Percentiles rank a stretch among this genome's conserved stretches.
These are phyloP conservation scores for Coelastrella sp. DNA, from an alignment of 139 green algal genomes.

Conservation along the genomic window DNA sequence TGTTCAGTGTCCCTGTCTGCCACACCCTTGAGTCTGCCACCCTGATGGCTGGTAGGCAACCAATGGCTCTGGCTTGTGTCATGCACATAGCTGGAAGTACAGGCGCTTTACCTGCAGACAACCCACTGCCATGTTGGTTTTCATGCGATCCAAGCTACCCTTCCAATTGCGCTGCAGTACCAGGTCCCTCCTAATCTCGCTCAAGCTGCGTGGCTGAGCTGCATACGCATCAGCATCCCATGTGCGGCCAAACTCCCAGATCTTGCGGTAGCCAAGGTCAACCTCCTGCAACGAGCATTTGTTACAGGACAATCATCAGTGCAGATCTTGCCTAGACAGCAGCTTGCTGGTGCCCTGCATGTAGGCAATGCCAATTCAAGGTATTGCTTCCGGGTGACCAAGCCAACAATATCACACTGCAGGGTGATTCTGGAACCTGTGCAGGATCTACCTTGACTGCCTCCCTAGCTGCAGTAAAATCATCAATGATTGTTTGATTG, in stretches of 20 bases:
- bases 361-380: no score
- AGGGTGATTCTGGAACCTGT: no score
- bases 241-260: conserved; percentile 75
- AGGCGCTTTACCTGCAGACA: conserved; percentile 68
- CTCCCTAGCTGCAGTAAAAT: conserved; percentile 54
- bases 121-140: conserved; percentile 69
- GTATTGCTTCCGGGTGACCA: no score
- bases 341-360: background rate
- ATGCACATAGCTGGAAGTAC: background rate
- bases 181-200: conserved; percentile 76
- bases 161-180: conserved; percentile 79
- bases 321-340: background rate
- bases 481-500: conserved; percentile 51
- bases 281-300: conserved; percentile 57
- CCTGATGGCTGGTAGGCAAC: no score
- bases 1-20: no score
- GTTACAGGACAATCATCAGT: background rate
- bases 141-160: conserved; percentile 83
- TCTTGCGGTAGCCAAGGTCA: conserved; percentile 74
- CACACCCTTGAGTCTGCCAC: no score
- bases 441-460: conserved; percentile 15
- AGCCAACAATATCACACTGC: no score
- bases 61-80: background rate
- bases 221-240: conserved; percentile 76
- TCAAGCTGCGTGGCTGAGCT: conserved; percentile 62